Evolutionary conservation across 805 yeast species (phyloP).

Genomic region (Jamesozyma lodderae): DNA sequence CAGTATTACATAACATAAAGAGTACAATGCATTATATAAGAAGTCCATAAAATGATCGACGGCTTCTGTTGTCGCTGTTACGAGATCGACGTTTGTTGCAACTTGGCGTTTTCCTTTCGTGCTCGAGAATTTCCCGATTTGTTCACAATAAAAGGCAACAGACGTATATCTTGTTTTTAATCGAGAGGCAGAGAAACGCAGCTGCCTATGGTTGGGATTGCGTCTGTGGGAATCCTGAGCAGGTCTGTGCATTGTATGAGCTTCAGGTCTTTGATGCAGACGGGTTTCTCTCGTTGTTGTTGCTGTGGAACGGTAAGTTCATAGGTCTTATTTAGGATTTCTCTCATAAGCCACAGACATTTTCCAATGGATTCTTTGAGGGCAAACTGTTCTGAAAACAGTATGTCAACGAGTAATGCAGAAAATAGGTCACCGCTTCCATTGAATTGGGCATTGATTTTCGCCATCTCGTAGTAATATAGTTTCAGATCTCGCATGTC

Average conservation of each 20-base stretch:
- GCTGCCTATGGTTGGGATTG: background rate
- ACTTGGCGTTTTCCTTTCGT: no score
- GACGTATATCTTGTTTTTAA: no score
- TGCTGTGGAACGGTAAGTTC: constrained; percentile 16
- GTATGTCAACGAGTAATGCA: constrained; percentile 48
- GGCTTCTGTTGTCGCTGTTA: background rate
- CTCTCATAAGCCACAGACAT: constrained; percentile 34
- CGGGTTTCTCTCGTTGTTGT: background rate
- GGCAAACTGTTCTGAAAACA: constrained; percentile 24
- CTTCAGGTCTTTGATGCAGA: constrained; percentile 34
- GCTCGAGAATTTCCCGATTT: no score
- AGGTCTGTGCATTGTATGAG: constrained; percentile 36
- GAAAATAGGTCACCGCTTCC: constrained; percentile 72
- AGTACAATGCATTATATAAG: no score
- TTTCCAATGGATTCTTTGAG: constrained; percentile 28
- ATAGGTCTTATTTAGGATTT: constrained; percentile 36
- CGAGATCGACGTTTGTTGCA: background rate
- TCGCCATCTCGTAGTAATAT: constrained; percentile 6
- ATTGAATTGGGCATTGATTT: constrained; percentile 52
- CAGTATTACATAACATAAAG: no score
- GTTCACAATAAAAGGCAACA: no score
- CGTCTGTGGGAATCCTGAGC: constrained; percentile 1
- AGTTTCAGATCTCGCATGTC: background rate
- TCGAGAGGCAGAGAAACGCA: background rate
- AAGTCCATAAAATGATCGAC: no score